A percentile compares a stretch with the other conserved stretches of the same genome.
Evolutionary conservation across 2,329 filamentous ascomycete species (phyloP).

Genomic region (Calcarisporium arbuscula): DNA sequence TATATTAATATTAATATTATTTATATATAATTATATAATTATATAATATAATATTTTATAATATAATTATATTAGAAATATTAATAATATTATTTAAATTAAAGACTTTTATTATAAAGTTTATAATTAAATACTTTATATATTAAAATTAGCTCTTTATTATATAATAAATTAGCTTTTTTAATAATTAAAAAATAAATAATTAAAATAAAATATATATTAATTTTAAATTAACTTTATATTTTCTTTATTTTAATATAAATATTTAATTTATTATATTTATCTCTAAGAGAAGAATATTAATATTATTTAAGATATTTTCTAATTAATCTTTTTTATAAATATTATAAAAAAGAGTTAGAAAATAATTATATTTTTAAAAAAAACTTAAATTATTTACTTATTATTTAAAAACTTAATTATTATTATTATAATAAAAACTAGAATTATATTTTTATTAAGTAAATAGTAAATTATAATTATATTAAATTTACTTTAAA

Average conservation of each 20-base stretch:
- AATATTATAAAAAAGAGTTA: background rate
- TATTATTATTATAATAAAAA: background rate
- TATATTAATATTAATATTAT: background rate
- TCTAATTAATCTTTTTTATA: background rate
- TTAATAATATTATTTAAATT: background rate
- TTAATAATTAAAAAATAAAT: background rate
- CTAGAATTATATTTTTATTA: background rate
- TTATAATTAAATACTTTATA: background rate
- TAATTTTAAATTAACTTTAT: background rate
- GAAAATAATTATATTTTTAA: background rate
- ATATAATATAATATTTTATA: background rate
- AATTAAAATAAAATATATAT: background rate
- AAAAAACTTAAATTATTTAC: background rate
- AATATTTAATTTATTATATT: background rate
- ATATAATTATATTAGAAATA: background rate
- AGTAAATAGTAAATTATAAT: background rate
- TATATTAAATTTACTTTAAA: background rate
- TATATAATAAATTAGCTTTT: background rate
- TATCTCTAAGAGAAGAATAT: background rate
- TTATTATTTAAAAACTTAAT: background rate
- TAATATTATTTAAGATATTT: background rate
- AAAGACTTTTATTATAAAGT: background rate
- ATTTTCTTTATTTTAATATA: no score
- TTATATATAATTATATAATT: background rate
- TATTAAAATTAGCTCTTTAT: background rate